These are phyloP conservation scores for Tolypocladium pustulatum DNA, from an alignment of 2,329 filamentous ascomycete species.

Conservation along the genomic window DNA sequence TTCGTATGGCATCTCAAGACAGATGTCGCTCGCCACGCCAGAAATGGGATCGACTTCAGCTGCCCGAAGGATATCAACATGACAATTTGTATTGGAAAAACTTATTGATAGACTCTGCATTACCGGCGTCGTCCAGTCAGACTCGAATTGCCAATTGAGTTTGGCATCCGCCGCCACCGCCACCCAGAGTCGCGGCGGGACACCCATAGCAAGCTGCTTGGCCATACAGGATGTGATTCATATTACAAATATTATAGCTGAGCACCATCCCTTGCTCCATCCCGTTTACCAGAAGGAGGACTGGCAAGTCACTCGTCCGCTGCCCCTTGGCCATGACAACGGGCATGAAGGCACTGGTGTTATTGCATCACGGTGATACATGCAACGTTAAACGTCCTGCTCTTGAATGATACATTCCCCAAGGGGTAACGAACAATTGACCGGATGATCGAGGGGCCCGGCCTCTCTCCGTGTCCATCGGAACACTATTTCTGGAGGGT, in stretches of 20 bases:
- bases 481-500: too few species aligned
- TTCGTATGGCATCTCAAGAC: neutral
- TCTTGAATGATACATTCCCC: neutral
- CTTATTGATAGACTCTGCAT: neutral
- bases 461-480: too few species aligned
- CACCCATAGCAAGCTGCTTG: neutral
- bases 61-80: neutral
- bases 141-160: neutral
- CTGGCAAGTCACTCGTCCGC: neutral
- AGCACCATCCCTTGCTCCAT: neutral
- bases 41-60: neutral
- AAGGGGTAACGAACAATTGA: neutral
- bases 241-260: neutral
- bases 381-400: neutral
- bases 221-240: neutral
- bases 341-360: neutral
- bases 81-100: too few species aligned
- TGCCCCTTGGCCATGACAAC: neutral
- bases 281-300: neutral
- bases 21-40: neutral
- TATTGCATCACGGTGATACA: neutral
- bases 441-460: too few species aligned
- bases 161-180: neutral
- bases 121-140: neutral
- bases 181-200: neutral